A percentile compares a stretch with the other conserved stretches of the same genome.
phyloP scores from a whole-genome alignment of 768 basidiomycete genomes.

The Lentinula edodes region DNA sequence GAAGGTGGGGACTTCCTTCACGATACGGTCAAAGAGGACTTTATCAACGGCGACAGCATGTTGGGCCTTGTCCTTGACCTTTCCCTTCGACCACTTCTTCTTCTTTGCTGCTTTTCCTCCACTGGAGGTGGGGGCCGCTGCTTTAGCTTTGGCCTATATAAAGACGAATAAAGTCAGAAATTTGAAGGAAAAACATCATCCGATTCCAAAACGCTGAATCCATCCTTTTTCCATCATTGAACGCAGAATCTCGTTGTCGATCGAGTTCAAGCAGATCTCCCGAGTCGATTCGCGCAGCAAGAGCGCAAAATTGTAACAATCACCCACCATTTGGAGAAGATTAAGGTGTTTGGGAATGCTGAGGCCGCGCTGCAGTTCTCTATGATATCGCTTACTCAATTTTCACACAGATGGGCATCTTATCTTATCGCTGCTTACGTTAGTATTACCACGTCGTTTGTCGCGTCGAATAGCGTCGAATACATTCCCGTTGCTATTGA shows the following conservation, averaged over 20 bases:
- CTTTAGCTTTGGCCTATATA: conserved; percentile 69
- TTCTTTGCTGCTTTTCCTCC: conserved; percentile 94
- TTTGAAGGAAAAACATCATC: conserved; percentile 25
- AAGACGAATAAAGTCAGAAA: conserved; percentile 16
- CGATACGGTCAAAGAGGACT: conserved; percentile 84
- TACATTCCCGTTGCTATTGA: not conserved
- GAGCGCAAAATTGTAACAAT: not conserved
- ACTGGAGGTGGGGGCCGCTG: conserved; percentile 57
- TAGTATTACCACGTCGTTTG: not conserved
- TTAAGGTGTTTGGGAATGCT: not conserved
- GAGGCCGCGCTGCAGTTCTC: not conserved
- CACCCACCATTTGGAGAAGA: conserved; percentile 3
- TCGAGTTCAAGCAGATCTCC: not conserved
- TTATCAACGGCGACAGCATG: conserved; percentile 96
- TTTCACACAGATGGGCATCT: not conserved
- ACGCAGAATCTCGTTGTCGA: not conserved
- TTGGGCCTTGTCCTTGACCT: conserved; percentile 99
- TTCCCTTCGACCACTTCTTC: conserved; percentile 99
- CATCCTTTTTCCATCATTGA: conserved; percentile 18
- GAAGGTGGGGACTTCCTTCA: conserved; percentile 99
- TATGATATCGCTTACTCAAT: not conserved
- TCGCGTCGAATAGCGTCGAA: not conserved
- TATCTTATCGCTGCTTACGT: not conserved
- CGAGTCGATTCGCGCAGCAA: not conserved
- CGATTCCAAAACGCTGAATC: conserved; percentile 29